A percentile compares a stretch with the other conserved stretches of the same genome.
Evolutionary conservation across 2,329 filamentous ascomycete genomes (phyloP).

Genomic region (Alternaria gaisen): DNA sequence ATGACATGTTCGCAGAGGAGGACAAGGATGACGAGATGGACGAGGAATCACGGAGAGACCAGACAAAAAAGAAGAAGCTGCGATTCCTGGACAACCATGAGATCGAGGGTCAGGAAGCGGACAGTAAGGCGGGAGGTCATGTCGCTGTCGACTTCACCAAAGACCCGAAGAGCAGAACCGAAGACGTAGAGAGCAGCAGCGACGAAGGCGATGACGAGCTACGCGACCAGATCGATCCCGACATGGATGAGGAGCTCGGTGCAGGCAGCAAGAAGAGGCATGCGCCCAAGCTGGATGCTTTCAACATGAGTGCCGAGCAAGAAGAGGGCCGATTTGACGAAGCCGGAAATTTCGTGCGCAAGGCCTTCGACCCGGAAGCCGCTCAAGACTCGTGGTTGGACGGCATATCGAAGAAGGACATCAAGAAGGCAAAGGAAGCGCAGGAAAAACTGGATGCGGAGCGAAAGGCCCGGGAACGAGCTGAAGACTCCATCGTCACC

Average conservation of each 20-base stretch:
- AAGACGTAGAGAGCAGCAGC: conserved; percentile 69
- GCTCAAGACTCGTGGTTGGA: conserved; percentile 93
- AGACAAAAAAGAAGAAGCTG: conserved; percentile 69
- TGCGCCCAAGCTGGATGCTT: conserved; percentile 92
- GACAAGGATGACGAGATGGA: conserved; percentile 65
- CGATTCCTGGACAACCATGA: conserved; percentile 68
- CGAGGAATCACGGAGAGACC: conserved; percentile 59
- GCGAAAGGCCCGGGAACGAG: conserved; percentile 72
- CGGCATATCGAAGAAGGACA: conserved; percentile 91
- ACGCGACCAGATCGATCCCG: conserved; percentile 71
- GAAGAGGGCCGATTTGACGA: conserved; percentile 95
- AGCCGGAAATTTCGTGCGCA: conserved; percentile 88
- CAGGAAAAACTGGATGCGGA: conserved; percentile 86
- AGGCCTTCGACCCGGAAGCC: conserved; percentile 87
- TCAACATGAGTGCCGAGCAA: conserved; percentile 90
- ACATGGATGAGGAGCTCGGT: conserved; percentile 83
- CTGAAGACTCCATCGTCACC: conserved; percentile 77
- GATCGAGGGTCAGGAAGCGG: conserved; percentile 81
- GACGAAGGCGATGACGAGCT: conserved; percentile 70
- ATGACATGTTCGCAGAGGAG: conserved; percentile 86
- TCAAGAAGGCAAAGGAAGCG: conserved; percentile 85
- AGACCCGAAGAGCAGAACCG: conserved; percentile 52
- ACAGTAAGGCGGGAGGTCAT: conserved; percentile 77
- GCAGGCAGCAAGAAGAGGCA: conserved; percentile 90
- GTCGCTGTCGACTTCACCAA: conserved; percentile 67